Percentiles rank a stretch among this genome's conserved stretches.
Evolutionary conservation across 305 asterid genomes (phyloP).

Genomic region (Fraxinus sp.): DNA sequence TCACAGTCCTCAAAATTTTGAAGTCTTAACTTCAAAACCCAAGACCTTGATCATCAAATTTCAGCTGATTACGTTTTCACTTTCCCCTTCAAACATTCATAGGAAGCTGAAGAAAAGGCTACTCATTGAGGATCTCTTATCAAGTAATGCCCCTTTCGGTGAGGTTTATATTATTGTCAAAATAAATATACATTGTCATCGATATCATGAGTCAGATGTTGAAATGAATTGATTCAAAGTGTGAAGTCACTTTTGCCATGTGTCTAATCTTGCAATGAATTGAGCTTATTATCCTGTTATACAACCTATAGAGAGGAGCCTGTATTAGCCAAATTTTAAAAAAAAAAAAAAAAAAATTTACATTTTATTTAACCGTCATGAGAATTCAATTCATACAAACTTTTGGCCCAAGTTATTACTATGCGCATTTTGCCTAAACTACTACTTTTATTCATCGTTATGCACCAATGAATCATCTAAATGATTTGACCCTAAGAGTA

Average conservation of each 20-base stretch:
- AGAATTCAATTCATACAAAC: background rate
- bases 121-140: slow-evolving; percentile 4
- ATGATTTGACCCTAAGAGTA: background rate
- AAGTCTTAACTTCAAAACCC: background rate
- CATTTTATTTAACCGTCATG: background rate
- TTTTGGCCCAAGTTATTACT: background rate
- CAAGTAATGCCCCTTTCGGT: background rate
- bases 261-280: background rate
- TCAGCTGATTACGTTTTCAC: background rate
- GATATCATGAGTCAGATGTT: background rate
- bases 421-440: background rate
- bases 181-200: background rate
- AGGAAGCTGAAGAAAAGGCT: background rate
- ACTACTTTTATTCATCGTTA: background rate
- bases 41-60: background rate
- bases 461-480: background rate
- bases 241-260: background rate
- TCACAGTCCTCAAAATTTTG: background rate
- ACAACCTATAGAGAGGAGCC: background rate
- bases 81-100: slow-evolving; percentile 2
- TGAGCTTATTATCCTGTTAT: background rate
- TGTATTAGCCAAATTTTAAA: background rate
- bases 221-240: background rate
- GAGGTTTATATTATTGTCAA: background rate
- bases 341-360: background rate